phyloP scores from a whole-genome alignment of 2,329 filamentous ascomycete species.

The Talaromyces sp. region DNA sequence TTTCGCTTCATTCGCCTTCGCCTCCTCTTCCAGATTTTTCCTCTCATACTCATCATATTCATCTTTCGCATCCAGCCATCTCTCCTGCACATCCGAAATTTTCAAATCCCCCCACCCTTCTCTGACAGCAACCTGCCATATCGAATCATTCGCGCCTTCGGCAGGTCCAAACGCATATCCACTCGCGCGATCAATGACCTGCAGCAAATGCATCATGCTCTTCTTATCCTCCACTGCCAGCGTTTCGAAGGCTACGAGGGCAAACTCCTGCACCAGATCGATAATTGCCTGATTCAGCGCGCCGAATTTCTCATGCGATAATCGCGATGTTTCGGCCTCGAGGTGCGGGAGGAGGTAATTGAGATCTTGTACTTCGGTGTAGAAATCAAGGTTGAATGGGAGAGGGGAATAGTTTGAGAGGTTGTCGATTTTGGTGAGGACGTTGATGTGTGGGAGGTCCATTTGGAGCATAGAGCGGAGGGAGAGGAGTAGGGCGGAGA shows the following conservation, averaged over 20 bases:
- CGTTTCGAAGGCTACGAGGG: constrained; percentile 86
- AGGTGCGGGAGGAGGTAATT: constrained; percentile 77
- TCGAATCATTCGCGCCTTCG: constrained; percentile 87
- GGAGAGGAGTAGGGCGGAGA: constrained; percentile 88
- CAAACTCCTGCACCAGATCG: constrained; percentile 82
- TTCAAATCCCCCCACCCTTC: constrained; percentile 68
- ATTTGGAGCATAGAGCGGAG: constrained; percentile 97
- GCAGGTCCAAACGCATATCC: constrained; percentile 90
- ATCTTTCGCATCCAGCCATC: constrained; percentile 89
- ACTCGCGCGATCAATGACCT: constrained; percentile 84
- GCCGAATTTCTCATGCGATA: constrained; percentile 72
- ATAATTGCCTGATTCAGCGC: constrained; percentile 83
- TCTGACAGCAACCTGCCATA: constrained; percentile 96
- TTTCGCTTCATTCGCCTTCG: constrained; percentile 48
- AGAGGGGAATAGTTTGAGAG: constrained; percentile 77
- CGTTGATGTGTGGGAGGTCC: constrained; percentile 92
- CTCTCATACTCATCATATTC: constrained; percentile 79
- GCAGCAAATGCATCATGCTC: constrained; percentile 89
- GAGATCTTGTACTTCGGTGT: constrained; percentile 94
- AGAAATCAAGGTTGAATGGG: constrained; percentile 94
- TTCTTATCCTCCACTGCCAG: constrained; percentile 94
- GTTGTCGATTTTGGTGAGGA: constrained; percentile 97
- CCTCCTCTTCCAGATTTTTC: constrained; percentile 71
- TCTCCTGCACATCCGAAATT: constrained; percentile 84
- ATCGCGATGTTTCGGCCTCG: constrained; percentile 69